phyloP scores from a whole-genome alignment of 2,329 filamentous ascomycete genomes.

The Endoconidiophora polonica region DNA sequence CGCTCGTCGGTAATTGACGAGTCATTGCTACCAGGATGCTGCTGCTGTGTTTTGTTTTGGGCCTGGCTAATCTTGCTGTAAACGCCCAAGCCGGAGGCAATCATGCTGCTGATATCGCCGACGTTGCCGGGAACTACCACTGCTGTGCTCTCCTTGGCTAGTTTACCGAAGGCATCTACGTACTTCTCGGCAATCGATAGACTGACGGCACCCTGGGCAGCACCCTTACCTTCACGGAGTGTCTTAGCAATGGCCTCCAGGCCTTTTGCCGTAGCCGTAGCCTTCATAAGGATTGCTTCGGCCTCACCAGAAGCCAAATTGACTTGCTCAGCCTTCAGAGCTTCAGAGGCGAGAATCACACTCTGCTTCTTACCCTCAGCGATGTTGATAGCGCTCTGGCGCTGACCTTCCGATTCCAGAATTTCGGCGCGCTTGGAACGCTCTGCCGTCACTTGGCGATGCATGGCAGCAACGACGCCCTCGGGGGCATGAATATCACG shows the following conservation, averaged over 20 bases:
- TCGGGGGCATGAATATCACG: conserved; percentile 92
- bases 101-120: conserved; percentile 91
- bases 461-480: conserved; percentile 92
- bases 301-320: conserved; percentile 87
- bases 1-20: not conserved
- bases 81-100: conserved; percentile 85
- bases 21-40: conserved; percentile 13
- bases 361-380: conserved; percentile 95
- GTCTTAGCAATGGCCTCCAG: conserved; percentile 71
- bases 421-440: conserved; percentile 96
- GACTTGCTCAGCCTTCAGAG: conserved; percentile 75
- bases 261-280: conserved; percentile 68
- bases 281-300: conserved; percentile 77
- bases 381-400: conserved; percentile 96
- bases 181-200: conserved; percentile 93
- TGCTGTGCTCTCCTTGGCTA: conserved; percentile 89
- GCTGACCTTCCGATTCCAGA: conserved; percentile 87
- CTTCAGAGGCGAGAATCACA: conserved; percentile 90
- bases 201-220: conserved; percentile 71
- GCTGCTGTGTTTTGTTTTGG: conserved; percentile 40
- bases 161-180: conserved; percentile 79
- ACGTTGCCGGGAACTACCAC: conserved; percentile 95
- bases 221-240: conserved; percentile 55
- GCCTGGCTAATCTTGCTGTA: conserved; percentile 83
- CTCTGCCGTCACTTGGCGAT: conserved; percentile 93